Evolutionary conservation across 768 basidiomycete species (phyloP), one percentile per base, ranked within the genome.

Genomic region (Phylloporus arenicola): DNA sequence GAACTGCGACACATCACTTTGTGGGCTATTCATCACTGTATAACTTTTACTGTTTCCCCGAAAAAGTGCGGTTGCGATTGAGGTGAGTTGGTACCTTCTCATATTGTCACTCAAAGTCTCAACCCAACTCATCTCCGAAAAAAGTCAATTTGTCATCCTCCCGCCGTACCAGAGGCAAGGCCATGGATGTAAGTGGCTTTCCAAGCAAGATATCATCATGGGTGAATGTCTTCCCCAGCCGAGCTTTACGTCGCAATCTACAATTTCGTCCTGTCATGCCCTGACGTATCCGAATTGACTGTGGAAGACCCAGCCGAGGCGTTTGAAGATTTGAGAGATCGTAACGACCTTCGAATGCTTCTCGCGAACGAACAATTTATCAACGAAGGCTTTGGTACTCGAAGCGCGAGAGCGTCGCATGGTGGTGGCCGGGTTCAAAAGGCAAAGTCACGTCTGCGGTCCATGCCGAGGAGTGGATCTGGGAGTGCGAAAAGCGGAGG

Each of bases 221-320:
- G 11, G 20, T 31, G 25, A 19, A 53, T 42, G 6, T 40, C 19
- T 19, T 25, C 25, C 53, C 7, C 59, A 95, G 92, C 93, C 43
- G 83, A 86, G 55, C 80, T 98, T 12, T 98, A 96, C 74, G 80
- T 73, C 40, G 82, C 92, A 1, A 84, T 92, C 47, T 95, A 94
- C 71, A 76, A 83, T 61, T 80, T 89, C 61, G 78, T 88, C 17
- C 66, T 88, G 38, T 71, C 77, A 13, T 79, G 78, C 43, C 75
- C 83, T 2, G 71, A 79, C 44, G 80, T 95, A 34, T 84, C 88
- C n/a, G 95, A 98, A 67, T 71, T 98, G 37, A 96, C 93, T 1
- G 89, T 99, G 19, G 96, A 99, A 70, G 96, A 99, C 65, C 96
- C 96, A 1, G 92, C 92, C 0, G 96, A 99, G 70, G 89, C 91